Evolutionary conservation across 1,139 yeast genomes (phyloP).

Genomic region (Saccharomyces hybrid): DNA sequence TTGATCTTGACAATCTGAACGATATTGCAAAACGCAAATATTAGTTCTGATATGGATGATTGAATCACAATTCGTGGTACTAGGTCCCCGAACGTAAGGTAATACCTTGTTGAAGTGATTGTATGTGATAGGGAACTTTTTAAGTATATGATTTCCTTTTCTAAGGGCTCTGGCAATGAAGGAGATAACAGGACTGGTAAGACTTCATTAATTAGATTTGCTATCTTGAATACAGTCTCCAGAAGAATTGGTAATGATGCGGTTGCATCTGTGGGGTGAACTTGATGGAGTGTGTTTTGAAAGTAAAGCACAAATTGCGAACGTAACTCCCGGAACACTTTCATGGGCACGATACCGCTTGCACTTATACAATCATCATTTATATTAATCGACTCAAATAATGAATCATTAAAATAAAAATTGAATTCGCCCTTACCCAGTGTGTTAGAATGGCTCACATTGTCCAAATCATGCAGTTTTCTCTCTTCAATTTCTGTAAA

Average conservation of each 20-base stretch:
- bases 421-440: not conserved
- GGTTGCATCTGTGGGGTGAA: not conserved
- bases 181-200: not conserved
- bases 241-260: not conserved
- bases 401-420: slow-evolving; percentile 4
- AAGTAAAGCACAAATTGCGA: not conserved
- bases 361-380: not conserved
- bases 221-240: not conserved
- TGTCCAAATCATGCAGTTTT: not conserved
- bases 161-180: not conserved
- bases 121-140: slow-evolving; percentile 50
- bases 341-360: not conserved
- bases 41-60: slow-evolving; percentile 65
- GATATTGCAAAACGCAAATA: slow-evolving; percentile 63
- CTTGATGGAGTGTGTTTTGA: not conserved
- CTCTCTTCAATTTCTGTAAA: not conserved
- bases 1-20: slow-evolving; percentile 36
- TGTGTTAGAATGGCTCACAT: not conserved
- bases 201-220: not conserved
- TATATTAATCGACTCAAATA: not conserved
- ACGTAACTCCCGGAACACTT: not conserved
- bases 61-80: slow-evolving; percentile 66
- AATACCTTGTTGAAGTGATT: slow-evolving; percentile 73
- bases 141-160: slow-evolving; percentile 5
- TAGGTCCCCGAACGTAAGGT: slow-evolving; percentile 45